Evolutionary conservation across 352 stramenopile species (phyloP), one percentile per base, ranked within the genome.

Genomic region (Pythium dissimile): DNA sequence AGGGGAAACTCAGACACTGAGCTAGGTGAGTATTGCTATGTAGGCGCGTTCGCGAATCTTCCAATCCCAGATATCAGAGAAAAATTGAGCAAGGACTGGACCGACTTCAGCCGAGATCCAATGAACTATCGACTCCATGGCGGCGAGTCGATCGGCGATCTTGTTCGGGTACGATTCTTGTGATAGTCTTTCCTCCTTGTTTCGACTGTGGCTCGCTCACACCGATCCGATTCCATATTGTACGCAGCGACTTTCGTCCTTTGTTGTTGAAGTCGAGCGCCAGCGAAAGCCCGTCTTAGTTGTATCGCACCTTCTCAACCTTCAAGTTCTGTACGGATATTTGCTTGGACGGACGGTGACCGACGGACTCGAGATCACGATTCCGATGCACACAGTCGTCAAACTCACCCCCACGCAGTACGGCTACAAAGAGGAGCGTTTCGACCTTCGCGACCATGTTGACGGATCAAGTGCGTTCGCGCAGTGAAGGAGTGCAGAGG

Each of bases 111-210:
- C 20, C 59, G 62, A n/a, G 72, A 80, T 15, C 72, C 72, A 2
- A 68, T 80, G 43, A 80, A 77, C 48, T 80, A 77, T 48, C 72
- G 72, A 21, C 53, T 78, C 15, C 69, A 80, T 31, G 72, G 69
- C 16, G 72, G 72, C 13, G 72, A 80, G 37, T 80, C 72, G 20
- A 67, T 80, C 18, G 69, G 66, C 18, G 69, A 80, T 58, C 58
- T 80, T 31, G 63, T 78, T 43, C 69, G 69, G 32, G 72, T 80
- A 59, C 15, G 69, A 57, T 8, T 26, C 26, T 34, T 35, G 23
- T 32, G 15, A 20, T 9, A 12, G 42, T 45, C 16, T 21, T 16
- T 27, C 2, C 2, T 48, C 5, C 20, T 41, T 21, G 28, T 11
- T n/a, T 26, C 15, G 21, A 26, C 32, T 6, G 28, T 53, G 26